phyloP scores from a whole-genome alignment of 345 rosid genomes.

The Tarenaya hassleriana region DNA sequence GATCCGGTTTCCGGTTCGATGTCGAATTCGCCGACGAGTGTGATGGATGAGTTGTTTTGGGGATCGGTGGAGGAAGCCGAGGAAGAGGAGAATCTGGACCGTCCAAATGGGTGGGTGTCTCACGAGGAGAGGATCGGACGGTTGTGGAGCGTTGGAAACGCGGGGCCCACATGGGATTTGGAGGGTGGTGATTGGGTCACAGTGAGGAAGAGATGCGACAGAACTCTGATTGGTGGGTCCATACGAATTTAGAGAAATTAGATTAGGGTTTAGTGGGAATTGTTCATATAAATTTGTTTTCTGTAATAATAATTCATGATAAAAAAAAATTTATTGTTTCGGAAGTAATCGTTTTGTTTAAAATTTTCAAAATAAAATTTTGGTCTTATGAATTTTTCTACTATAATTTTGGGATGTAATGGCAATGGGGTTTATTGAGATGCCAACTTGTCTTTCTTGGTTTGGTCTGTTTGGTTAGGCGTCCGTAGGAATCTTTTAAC shows the following conservation, averaged over 20 bases:
- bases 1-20: conserved; percentile 29
- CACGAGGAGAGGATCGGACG: conserved; percentile 42
- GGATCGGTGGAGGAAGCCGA: conserved; percentile 30
- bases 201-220: conserved; percentile 35
- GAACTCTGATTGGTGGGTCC: conserved; percentile 30
- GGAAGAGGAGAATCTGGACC: conserved; percentile 27
- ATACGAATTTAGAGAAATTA: not conserved
- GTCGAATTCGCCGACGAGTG: conserved; percentile 68
- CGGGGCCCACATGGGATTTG: conserved; percentile 37
- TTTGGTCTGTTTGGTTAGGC: no score
- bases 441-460: no score
- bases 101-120: conserved; percentile 7
- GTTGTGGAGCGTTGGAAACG: conserved; percentile 27
- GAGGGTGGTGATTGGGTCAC: conserved; percentile 51
- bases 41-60: conserved; percentile 64
- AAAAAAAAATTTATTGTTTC: no score
- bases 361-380: no score
- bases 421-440: no score
- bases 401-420: no score
- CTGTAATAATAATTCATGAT: no score
- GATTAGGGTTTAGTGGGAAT: no score
- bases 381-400: no score
- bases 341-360: no score
- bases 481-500: no score
- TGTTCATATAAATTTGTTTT: no score